A percentile compares a stretch with the other conserved stretches of the same genome.
Evolutionary conservation across 2,329 filamentous ascomycete species (phyloP).

Genomic region (Acrodontium crateriforme): DNA sequence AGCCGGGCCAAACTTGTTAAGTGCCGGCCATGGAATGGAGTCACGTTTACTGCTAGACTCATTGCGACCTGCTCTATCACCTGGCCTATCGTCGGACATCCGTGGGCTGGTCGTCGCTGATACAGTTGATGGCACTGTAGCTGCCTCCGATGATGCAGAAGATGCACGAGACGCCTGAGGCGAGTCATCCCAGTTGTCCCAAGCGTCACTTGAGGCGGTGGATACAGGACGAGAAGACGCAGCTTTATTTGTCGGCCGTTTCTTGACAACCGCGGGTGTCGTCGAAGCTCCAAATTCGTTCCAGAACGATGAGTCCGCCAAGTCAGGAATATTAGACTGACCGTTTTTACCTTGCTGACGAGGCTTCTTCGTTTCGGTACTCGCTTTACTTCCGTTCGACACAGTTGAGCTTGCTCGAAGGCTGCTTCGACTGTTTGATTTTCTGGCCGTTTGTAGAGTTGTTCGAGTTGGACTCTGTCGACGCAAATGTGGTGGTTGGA

Average conservation of each 20-base stretch:
- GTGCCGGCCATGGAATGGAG: slow-evolving; percentile 49
- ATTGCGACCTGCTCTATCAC: too few species aligned
- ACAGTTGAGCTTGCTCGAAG: slow-evolving; percentile 11
- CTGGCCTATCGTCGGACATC: slow-evolving; percentile 7
- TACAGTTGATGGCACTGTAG: slow-evolving; percentile 14
- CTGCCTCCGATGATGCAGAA: slow-evolving; percentile 13
- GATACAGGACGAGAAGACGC: slow-evolving; percentile 11
- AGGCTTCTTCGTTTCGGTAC: slow-evolving; percentile 8
- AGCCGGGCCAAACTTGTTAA: slow-evolving; percentile 58
- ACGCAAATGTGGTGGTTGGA: slow-evolving; percentile 19
- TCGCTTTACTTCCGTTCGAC: slow-evolving; percentile 9
- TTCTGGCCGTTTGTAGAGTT: slow-evolving; percentile 10
- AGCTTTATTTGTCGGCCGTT: slow-evolving; percentile 12
- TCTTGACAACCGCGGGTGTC: slow-evolving; percentile 12
- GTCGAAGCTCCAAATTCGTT: slow-evolving; percentile 11
- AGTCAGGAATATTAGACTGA: slow-evolving; percentile 12
- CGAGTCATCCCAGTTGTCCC: slow-evolving; percentile 17
- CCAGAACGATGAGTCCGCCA: slow-evolving; percentile 19
- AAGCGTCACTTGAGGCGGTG: slow-evolving; percentile 14
- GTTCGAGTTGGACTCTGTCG: slow-evolving; percentile 15
- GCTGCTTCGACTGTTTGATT: slow-evolving; percentile 16
- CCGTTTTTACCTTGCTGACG: slow-evolving; percentile 10
- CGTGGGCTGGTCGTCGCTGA: slow-evolving; percentile 11
- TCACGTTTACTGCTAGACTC: slow-evolving; percentile 24
- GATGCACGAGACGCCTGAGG: slow-evolving; percentile 7